phyloP scores from a whole-genome alignment of 1,284 basidiomycete species.

The Papiliotrema flavescens region DNA sequence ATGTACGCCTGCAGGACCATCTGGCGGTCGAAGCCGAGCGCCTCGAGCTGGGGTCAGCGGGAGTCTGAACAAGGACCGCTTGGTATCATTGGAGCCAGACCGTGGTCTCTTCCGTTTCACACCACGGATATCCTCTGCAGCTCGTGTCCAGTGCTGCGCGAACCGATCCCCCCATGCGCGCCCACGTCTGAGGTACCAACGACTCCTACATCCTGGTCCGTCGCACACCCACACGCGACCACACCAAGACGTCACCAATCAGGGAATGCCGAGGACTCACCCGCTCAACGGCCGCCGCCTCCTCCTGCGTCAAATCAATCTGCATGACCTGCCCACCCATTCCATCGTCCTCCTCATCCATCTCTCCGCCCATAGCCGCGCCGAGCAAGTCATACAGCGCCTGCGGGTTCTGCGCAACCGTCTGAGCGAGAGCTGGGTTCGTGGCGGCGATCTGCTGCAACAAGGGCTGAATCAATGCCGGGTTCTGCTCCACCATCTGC shows the following conservation, averaged over 20 bases:
- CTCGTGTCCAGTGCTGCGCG: no score
- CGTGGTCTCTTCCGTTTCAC: no score
- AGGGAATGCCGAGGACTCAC: constrained; percentile 53
- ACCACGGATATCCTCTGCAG: no score
- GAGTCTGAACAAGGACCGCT: no score
- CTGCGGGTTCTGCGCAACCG: constrained; percentile 66
- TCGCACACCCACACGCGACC: no score
- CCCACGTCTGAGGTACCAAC: no score
- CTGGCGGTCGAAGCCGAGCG: constrained; percentile 77
- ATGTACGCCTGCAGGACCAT: constrained; percentile 78
- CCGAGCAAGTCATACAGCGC: constrained; percentile 64
- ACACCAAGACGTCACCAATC: background rate
- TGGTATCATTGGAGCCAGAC: no score
- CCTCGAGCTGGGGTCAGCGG: constrained; percentile 60
- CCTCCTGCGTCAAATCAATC: constrained; percentile 67
- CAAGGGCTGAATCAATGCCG: constrained; percentile 68
- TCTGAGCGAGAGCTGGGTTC: constrained; percentile 71
- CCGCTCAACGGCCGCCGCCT: constrained; percentile 78
- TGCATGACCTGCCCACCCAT: constrained; percentile 65
- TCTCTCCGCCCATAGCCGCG: constrained; percentile 48
- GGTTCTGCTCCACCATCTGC: constrained; percentile 68
- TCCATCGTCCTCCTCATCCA: constrained; percentile 51
- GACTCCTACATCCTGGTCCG: no score
- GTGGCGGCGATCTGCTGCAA: constrained; percentile 72
- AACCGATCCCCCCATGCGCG: no score